A percentile compares a stretch with the other conserved stretches of the same genome.
phyloP scores from a whole-genome alignment of 2,329 filamentous ascomycete genomes.

The Aspergillus spinulosporus region DNA sequence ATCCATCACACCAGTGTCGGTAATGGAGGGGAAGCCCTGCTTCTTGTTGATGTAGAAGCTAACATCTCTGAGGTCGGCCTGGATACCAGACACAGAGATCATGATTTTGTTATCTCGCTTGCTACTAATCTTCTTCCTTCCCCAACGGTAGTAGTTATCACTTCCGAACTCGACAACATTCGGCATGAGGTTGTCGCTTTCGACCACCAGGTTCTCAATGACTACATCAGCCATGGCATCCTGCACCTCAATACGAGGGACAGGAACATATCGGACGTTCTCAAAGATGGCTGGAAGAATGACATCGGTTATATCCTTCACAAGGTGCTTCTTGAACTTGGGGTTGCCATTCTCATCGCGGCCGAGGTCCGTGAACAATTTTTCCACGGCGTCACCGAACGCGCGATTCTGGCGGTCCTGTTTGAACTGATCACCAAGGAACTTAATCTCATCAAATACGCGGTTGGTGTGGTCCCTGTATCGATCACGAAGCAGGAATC shows the following conservation, averaged over 20 bases:
- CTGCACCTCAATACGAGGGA: constrained; percentile 90
- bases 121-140: constrained; percentile 80
- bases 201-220: constrained; percentile 90
- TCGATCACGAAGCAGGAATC: constrained; percentile 82
- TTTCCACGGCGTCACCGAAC: constrained; percentile 73
- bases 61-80: constrained; percentile 88
- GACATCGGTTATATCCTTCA: constrained; percentile 85
- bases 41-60: constrained; percentile 96
- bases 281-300: constrained; percentile 82
- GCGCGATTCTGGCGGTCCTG: constrained; percentile 81
- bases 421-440: constrained; percentile 85
- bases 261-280: constrained; percentile 82
- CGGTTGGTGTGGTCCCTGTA: constrained; percentile 85
- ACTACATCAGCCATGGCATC: constrained; percentile 82
- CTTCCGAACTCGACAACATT: constrained; percentile 85
- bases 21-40: constrained; percentile 84
- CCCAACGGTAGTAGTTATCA: constrained; percentile 94
- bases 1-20: constrained; percentile 84
- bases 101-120: constrained; percentile 81
- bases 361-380: constrained; percentile 87
- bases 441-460: constrained; percentile 86
- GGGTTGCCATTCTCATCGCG: constrained; percentile 81
- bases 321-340: constrained; percentile 85
- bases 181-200: constrained; percentile 95
- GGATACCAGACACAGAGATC: constrained; percentile 82